Conservation (phyloP, 306 rosid species). For the Vigna mungo region DNA sequence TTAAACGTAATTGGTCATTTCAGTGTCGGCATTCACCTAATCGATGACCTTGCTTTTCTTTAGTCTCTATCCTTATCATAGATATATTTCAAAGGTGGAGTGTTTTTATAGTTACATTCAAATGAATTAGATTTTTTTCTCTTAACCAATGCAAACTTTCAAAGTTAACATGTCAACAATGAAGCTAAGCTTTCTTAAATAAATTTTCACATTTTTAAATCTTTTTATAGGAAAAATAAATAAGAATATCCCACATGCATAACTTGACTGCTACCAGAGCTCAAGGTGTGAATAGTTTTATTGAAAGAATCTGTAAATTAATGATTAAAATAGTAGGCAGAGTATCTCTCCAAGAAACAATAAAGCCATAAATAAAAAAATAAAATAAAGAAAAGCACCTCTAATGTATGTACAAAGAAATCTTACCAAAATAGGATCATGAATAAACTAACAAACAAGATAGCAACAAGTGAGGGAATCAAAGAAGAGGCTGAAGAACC, state of each 20-base stretch:
- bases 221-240: too few relatives aligned
- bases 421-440: conserved; percentile 51
- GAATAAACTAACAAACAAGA: conserved; percentile 43
- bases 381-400: conserved; percentile 11
- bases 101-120: neutral
- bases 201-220: too few relatives aligned
- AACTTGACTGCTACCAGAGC: neutral
- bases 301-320: conserved; percentile 34
- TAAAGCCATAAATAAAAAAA: conserved; percentile 34
- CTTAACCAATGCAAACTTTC: neutral
- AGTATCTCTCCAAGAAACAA: conserved; percentile 6
- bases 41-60: neutral
- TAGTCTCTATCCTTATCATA: neutral
- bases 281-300: neutral
- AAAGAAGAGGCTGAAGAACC: conserved; percentile 58
- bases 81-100: neutral
- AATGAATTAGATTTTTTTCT: neutral
- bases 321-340: conserved; percentile 27
- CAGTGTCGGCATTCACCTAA: conserved; percentile 2
- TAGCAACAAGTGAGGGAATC: conserved; percentile 47
- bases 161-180: too few relatives aligned
- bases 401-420: conserved; percentile 53
- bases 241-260: too few relatives aligned
- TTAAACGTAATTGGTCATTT: neutral
- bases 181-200: too few relatives aligned